These are phyloP conservation scores for Microdochium paspali DNA, from an alignment of 2,329 filamentous ascomycete genomes.

Conservation along the genomic window DNA sequence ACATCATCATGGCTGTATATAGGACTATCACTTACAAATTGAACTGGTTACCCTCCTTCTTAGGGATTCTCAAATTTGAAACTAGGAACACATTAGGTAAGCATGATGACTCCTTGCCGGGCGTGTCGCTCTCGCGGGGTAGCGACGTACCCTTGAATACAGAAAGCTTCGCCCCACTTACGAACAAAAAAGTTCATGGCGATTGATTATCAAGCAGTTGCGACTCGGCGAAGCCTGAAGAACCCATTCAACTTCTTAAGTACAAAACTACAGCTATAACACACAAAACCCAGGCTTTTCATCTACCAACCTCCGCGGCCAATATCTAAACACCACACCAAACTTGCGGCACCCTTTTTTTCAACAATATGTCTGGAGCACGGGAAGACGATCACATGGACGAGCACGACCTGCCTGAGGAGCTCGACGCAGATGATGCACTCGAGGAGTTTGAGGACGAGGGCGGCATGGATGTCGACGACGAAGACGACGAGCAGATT, in stretches of 20 bases:
- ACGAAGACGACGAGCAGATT: slow-evolving; percentile 45
- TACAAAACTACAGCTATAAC: not conserved
- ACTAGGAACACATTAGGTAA: no score
- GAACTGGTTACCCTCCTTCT: no score
- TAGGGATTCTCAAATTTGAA: no score
- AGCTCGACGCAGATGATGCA: slow-evolving; percentile 64
- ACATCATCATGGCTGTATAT: no score
- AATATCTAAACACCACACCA: no score
- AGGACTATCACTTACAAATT: no score
- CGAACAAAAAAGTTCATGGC: slow-evolving; percentile 11
- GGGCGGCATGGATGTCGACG: slow-evolving; percentile 73
- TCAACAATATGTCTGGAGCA: slow-evolving; percentile 21
- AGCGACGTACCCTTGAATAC: not conserved
- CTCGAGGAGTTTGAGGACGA: slow-evolving; percentile 59
- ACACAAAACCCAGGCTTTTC: no score
- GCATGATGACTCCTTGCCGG: not conserved
- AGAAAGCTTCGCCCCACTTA: slow-evolving; percentile 11
- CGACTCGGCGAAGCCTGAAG: slow-evolving; percentile 1
- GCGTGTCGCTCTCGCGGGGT: not conserved
- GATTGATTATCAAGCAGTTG: slow-evolving; percentile 16
- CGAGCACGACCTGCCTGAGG: slow-evolving; percentile 23
- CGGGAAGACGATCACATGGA: slow-evolving; percentile 25
- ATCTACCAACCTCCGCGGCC: no score
- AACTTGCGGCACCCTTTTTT: no score
- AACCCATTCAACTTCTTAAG: not conserved